Percentiles rank a stretch among this genome's conserved stretches.
Evolutionary conservation across 148 eudicot genomes (phyloP).

Genomic region (Rhododendron mucronatum): DNA sequence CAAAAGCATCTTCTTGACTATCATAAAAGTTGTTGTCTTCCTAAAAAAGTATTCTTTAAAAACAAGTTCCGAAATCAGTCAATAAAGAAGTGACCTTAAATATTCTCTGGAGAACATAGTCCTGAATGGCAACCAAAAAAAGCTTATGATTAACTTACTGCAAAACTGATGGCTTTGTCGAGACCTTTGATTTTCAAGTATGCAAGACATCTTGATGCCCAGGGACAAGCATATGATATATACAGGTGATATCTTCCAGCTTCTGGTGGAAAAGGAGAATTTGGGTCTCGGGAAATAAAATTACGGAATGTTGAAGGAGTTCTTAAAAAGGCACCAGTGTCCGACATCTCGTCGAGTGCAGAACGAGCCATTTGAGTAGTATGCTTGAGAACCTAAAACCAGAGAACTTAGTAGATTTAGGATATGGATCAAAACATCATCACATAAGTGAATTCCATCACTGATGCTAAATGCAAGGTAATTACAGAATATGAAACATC

Average conservation of each 20-base stretch:
- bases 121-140: not conserved
- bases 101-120: not conserved
- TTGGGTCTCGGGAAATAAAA: slow-evolving; percentile 65
- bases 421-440: not conserved
- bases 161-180: slow-evolving; percentile 64
- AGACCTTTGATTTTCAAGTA: slow-evolving; percentile 78
- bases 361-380: slow-evolving; percentile 54
- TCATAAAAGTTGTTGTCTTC: not conserved
- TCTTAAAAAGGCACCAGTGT: slow-evolving; percentile 67
- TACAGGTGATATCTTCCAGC: slow-evolving; percentile 89
- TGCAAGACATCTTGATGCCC: slow-evolving; percentile 84
- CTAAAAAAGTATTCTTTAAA: not conserved
- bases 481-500: not conserved
- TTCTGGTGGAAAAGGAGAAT: slow-evolving; percentile 61
- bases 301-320: slow-evolving; percentile 71
- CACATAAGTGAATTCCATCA: not conserved
- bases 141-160: slow-evolving; percentile 32
- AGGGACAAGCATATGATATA: slow-evolving; percentile 91
- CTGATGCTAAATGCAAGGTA: not conserved
- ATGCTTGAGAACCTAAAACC: slow-evolving; percentile 16
- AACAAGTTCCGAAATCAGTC: not conserved
- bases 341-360: slow-evolving; percentile 64
- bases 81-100: not conserved
- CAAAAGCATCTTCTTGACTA: not conserved
- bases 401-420: not conserved